phyloP scores from a whole-genome alignment of 495 filamentous ascomycete genomes.

The Lepidopterella palustris region DNA sequence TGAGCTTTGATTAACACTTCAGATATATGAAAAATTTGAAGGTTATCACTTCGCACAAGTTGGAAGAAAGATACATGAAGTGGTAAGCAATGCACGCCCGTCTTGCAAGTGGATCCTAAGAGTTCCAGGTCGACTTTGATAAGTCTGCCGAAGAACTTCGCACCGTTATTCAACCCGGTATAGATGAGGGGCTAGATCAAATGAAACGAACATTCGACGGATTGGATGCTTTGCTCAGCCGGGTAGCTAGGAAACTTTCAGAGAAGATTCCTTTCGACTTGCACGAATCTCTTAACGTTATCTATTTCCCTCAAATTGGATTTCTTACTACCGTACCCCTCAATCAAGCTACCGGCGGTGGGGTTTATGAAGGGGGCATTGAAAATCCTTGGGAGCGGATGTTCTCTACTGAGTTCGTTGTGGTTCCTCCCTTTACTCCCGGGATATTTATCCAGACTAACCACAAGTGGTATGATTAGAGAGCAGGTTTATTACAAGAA shows the following conservation, averaged over 20 bases:
- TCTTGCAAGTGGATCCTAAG: background rate
- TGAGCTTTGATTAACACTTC: conserved; percentile 2
- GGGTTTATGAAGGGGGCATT: conserved; percentile 57
- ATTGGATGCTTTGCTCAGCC: conserved; percentile 62
- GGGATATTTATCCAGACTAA: background rate
- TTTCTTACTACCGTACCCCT: conserved; percentile 74
- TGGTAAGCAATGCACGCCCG: conserved; percentile 36
- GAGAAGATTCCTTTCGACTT: conserved; percentile 54
- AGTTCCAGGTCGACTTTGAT: conserved; percentile 66
- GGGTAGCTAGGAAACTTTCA: conserved; percentile 33
- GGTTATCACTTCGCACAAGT: conserved; percentile 50
- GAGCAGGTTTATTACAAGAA: conserved; percentile 82
- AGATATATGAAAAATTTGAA: conserved; percentile 42
- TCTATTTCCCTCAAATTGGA: conserved; percentile 86
- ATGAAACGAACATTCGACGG: conserved; percentile 74
- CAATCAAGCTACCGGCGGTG: conserved; percentile 53
- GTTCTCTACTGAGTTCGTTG: conserved; percentile 55
- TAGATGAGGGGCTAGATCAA: conserved; percentile 70
- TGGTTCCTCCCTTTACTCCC: background rate
- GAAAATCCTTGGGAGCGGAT: conserved; percentile 66
- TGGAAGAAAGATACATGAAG: conserved; percentile 63
- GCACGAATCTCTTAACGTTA: conserved; percentile 62
- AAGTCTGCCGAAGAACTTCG: conserved; percentile 65
- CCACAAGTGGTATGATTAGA: conserved; percentile 1
- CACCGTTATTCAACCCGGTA: conserved; percentile 63